These are phyloP conservation scores for Aspergillus pseudoterreus DNA, from an alignment of 2,329 filamentous ascomycete genomes.

Conservation along the genomic window DNA sequence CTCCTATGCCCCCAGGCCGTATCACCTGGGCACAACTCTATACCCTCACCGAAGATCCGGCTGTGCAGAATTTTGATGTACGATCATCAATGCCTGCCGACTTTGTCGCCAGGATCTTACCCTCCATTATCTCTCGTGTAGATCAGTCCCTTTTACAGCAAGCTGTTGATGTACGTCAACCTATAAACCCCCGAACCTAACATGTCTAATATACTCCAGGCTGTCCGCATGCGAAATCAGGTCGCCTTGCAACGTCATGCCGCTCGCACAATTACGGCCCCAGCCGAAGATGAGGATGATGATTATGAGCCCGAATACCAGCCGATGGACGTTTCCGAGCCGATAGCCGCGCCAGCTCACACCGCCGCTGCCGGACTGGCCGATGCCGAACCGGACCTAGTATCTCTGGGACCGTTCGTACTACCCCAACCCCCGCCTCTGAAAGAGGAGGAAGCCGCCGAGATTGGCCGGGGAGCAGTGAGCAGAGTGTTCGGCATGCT, in stretches of 20 bases:
- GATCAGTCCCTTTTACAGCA: conserved; percentile 66
- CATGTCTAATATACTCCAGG: conserved; percentile 21
- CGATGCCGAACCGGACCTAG: conserved; percentile 57
- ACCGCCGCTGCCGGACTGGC: conserved; percentile 76
- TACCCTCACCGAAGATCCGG: conserved; percentile 73
- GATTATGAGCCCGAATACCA: conserved; percentile 90
- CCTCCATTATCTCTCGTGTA: conserved; percentile 70
- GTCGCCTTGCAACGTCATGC: conserved; percentile 35
- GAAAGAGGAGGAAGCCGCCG: conserved; percentile 66
- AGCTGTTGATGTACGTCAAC: conserved; percentile 62
- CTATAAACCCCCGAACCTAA: conserved; percentile 8
- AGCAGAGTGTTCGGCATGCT: conserved; percentile 76
- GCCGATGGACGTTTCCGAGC: conserved; percentile 55
- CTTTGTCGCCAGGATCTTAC: conserved; percentile 75
- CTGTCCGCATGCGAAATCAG: conserved; percentile 36
- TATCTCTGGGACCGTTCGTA: conserved; percentile 70
- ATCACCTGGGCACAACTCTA: conserved; percentile 81
- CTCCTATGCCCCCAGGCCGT: conserved; percentile 69
- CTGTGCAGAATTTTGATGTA: conserved; percentile 76
- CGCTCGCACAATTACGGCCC: conserved; percentile 24
- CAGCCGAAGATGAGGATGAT: conserved; percentile 67
- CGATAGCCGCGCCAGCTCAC: conserved; percentile 48
- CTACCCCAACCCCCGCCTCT: conserved; percentile 73
- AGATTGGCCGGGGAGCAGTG: conserved; percentile 70
- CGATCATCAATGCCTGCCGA: conserved; percentile 67